A percentile compares a stretch with the other conserved stretches of the same genome.
Evolutionary conservation across 1,139 yeast species (phyloP).

Genomic region (Arxiozyma slooffiae): DNA sequence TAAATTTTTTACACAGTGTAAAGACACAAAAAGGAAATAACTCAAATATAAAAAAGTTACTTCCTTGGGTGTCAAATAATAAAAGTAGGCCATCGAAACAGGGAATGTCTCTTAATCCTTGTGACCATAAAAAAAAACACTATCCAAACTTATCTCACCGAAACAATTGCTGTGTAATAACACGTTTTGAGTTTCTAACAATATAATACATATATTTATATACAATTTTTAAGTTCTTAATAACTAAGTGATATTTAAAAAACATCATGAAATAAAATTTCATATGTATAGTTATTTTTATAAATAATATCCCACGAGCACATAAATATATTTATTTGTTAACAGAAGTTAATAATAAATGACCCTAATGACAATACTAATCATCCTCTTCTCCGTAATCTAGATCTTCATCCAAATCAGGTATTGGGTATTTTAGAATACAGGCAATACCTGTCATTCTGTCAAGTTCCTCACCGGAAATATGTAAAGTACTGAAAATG

Average conservation of each 20-base stretch:
- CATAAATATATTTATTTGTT: neutral
- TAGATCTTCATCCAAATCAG: slow-evolving; percentile 69
- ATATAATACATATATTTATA: too few relatives aligned
- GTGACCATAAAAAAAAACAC: neutral
- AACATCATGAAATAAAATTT: neutral
- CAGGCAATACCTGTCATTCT: slow-evolving; percentile 90
- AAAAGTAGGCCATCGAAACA: neutral
- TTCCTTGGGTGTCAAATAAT: neutral
- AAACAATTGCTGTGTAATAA: neutral
- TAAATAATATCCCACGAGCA: neutral
- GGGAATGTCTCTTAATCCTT: neutral
- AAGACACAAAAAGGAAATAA: too few relatives aligned
- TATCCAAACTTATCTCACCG: neutral
- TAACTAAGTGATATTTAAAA: neutral
- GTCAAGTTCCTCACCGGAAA: slow-evolving; percentile 80
- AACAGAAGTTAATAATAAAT: too few relatives aligned
- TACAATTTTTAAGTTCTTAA: neutral
- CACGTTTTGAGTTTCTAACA: too few relatives aligned
- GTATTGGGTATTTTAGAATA: slow-evolving; percentile 70
- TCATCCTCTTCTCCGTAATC: slow-evolving; percentile 21
- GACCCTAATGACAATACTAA: neutral
- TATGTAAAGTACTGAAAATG: slow-evolving; percentile 78
- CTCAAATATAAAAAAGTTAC: too few relatives aligned
- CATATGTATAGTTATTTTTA: neutral
- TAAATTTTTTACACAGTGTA: too few relatives aligned